Conservation (phyloP, 2,329 filamentous ascomycete genomes). For the Triangularia verruculosa region DNA sequence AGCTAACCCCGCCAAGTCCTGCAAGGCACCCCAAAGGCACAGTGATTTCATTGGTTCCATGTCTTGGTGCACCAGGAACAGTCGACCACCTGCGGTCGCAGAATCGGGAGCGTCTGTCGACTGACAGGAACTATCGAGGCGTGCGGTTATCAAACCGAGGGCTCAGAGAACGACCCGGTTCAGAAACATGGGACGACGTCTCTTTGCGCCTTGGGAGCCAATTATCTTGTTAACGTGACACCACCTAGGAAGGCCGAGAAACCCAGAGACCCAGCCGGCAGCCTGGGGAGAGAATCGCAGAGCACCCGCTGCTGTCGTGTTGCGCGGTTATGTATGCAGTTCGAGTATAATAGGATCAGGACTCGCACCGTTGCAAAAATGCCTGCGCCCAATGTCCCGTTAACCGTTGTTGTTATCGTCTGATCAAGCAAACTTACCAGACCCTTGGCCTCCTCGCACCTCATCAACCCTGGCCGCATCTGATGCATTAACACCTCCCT, state of each 20-base stretch:
- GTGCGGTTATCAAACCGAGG: constrained; percentile 4
- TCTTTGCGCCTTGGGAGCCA: constrained; percentile 4
- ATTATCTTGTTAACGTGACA: constrained; percentile 11
- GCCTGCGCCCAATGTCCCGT: not conserved
- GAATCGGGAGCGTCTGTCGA: not conserved
- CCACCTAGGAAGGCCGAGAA: constrained; percentile 7
- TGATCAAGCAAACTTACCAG: not conserved
- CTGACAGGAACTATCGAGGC: not conserved
- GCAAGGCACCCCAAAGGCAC: constrained; percentile 24
- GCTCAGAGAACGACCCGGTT: constrained; percentile 4
- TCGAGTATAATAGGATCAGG: not conserved
- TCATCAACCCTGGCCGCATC: not conserved
- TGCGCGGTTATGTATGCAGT: not conserved
- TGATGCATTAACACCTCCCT: not conserved
- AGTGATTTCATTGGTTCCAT: constrained; percentile 18
- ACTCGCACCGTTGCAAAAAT: not conserved
- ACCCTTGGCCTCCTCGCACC: not conserved
- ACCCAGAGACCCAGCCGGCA: constrained; percentile 1
- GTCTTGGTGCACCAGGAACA: not conserved
- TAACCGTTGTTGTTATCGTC: not conserved
- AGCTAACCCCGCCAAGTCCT: constrained; percentile 8
- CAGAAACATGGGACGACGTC: constrained; percentile 20
- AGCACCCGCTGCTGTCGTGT: not conserved
- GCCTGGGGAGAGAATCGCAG: constrained; percentile 7
- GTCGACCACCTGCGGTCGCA: too few species aligned